Conservation (phyloP, 225 moss, liverwort and hornwort genomes). For the Physcomitrium patens region DNA sequence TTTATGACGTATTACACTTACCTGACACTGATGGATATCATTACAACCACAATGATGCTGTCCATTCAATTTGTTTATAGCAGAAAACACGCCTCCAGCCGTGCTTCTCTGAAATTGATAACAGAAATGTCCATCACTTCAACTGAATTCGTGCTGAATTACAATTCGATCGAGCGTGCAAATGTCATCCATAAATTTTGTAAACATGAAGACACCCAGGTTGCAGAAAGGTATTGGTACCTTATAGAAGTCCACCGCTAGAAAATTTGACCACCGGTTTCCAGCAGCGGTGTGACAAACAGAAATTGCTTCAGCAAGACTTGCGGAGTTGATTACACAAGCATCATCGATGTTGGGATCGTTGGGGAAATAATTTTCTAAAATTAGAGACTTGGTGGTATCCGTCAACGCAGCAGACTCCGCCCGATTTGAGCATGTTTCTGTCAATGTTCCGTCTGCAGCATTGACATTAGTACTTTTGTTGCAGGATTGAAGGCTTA, state of each 20-base stretch:
- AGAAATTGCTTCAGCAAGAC: constrained; percentile 55
- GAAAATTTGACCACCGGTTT: constrained; percentile 88
- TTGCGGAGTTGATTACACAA: constrained; percentile 66
- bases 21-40: constrained; percentile 49
- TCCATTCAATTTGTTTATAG: constrained; percentile 51
- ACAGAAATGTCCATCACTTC: constrained; percentile 8
- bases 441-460: constrained; percentile 67
- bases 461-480: not conserved
- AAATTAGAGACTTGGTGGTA: constrained; percentile 64
- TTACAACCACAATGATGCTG: constrained; percentile 51
- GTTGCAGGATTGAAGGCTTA: not conserved
- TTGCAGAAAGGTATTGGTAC: constrained; percentile 34
- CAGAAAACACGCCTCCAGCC: constrained; percentile 55
- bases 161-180: not conserved
- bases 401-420: constrained; percentile 72
- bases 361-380: constrained; percentile 80
- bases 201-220: not conserved
- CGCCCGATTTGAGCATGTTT: constrained; percentile 70
- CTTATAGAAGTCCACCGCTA: constrained; percentile 92
- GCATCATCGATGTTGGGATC: constrained; percentile 46
- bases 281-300: constrained; percentile 76
- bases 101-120: constrained; percentile 43
- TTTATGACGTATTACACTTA: constrained; percentile 25
- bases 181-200: constrained; percentile 11
- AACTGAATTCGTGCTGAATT: constrained; percentile 12